Evolutionary conservation across 164 flowering plant species (phyloP).

Genomic region (Kingdonia uniflora): DNA sequence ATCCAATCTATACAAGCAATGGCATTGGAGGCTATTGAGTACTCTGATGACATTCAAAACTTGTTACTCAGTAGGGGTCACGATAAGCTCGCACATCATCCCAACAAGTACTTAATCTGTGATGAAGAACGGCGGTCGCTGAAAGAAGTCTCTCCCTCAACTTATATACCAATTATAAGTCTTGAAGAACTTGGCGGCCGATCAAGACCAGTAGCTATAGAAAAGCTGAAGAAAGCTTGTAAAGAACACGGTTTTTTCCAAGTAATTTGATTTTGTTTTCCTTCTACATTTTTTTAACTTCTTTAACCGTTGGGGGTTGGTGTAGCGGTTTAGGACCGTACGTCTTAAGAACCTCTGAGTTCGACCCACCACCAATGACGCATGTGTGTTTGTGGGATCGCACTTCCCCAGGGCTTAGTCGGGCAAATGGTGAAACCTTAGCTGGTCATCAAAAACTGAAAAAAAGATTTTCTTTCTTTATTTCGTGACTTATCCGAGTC

Average conservation of each 20-base stretch:
- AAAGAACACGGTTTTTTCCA: constrained; percentile 3
- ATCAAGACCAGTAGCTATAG: constrained; percentile 5
- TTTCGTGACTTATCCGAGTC: not conserved
- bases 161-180: not conserved
- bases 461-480: not conserved
- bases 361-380: too few species aligned
- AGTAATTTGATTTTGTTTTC: not conserved
- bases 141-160: not conserved
- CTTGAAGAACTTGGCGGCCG: constrained; percentile 6
- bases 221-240: constrained; percentile 6
- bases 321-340: too few species aligned
- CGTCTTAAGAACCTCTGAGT: too few species aligned
- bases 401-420: too few species aligned
- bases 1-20: not conserved
- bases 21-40: not conserved
- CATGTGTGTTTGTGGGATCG: too few species aligned
- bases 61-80: not conserved
- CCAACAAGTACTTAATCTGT: not conserved
- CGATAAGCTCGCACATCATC: not conserved
- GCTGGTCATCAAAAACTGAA: too few species aligned
- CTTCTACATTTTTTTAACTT: not conserved
- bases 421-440: too few species aligned
- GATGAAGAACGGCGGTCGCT: constrained; percentile 4
- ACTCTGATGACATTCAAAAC: not conserved
- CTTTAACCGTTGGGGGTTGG: too few species aligned